Evolutionary conservation across 2,329 filamentous ascomycete genomes (phyloP), one percentile per base, ranked within the genome.

Genomic region (Cadophora sp.): DNA sequence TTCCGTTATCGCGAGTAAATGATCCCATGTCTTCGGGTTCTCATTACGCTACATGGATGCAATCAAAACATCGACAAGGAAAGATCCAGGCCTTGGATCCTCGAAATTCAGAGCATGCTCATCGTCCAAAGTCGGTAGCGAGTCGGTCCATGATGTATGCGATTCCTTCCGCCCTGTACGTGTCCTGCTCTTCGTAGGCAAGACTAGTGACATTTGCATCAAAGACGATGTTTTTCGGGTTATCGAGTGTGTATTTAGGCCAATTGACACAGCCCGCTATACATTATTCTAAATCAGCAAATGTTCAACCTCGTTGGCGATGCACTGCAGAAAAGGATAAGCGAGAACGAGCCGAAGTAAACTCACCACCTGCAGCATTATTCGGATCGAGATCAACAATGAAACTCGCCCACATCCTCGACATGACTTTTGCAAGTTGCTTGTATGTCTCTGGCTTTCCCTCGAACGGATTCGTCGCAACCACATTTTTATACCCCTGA

Each of bases 181-280:
- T 78, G 71, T 87, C 84, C 47, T 76, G 70, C 70, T 82, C 82
- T 61, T 79, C 70, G 70, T 83, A 82, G 24, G 66, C 68, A 24
- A 71, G 22, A 18, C 72, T 70, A 9, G 81, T 83, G 3, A 71
- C 76, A 71, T 86, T 85, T 22, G 79, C 80, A 67, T 85, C 81
- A 64, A 86, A 83, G 0, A 85, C 80, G 18, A 85, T 75, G 71
- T 85, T 80, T 62, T 2, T 43, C 1, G 82, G 81, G 36, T 77
- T 70, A 2, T 74, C 71, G 1, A 77, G 69, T 0, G 77, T 78
- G 73, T 86, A 86, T n/a, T 72, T 67, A 6, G 82, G 82, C 84
- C 83, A 87, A 13, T 74, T 71, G 18, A 72, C 41, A 50, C 60
- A 66, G 18, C 63, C 55, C 16, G 66, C 71, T 68, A 56, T 41